Base-by-base conservation (phyloP, 495 filamentous ascomycete species). In the Darksidea phi region DNA sequence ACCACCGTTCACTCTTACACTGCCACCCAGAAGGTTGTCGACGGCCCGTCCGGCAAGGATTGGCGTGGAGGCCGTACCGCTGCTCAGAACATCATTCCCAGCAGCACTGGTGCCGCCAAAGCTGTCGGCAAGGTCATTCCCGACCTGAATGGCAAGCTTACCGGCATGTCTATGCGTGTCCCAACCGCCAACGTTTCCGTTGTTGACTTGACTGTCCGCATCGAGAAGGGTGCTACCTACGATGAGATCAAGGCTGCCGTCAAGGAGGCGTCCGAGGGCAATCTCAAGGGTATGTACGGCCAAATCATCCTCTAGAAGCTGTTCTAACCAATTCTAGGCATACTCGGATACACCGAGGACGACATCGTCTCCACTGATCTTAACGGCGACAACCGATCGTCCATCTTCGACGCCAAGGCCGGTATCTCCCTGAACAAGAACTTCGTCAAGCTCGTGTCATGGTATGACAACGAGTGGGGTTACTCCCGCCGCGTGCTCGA, bases 1-100 rank as follows among this genome's bases (percentile, higher is more conserved):
- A 98, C 94, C 77, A 98, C 94, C 63, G 84, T 97, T 77, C 94
- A 98, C 88, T 96, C 94, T 71, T 97, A 97, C 89, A 98, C 94
- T 69, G 95, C 94, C 71, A 98, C 94, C 75, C 94, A 98, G 83
- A 97, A 97, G 88, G 96, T 92, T 65, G 94, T 98, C 70, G 94
- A 98, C 71, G 95, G 91, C 71, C 94, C 94, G 67, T 97, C 94
- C 47, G 79, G 80, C 76, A 98, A 98, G 90, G 94, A 98, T 84
- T 98, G 94, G 94, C 87, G 94, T 79, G 94, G 94, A 83, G 94
- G 94, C 71, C 94, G 94, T 80, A 90, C 89, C 71, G 94, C 95
- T 79, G 95, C 94, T 69, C 88, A 95, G 84, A 98, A 98, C 86
- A 98, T 98, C 85, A 98, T 98, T 73, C 94, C 94, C 76, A 90